These are phyloP conservation scores for Polytrichum commune DNA, from an alignment of 225 moss, liverwort and hornwort genomes.

Conservation along the genomic window DNA sequence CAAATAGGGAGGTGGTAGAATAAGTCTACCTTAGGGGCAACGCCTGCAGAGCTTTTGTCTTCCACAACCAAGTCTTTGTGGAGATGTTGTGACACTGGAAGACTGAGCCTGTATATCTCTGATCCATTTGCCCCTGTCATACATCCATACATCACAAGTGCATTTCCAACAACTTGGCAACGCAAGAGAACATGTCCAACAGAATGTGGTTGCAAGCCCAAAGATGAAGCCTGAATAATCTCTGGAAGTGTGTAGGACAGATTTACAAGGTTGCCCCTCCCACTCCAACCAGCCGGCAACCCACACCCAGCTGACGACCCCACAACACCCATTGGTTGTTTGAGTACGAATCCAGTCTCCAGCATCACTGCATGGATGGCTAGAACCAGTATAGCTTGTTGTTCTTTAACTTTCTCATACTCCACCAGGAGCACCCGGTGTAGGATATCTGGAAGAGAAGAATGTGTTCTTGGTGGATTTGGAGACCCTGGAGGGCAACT, in stretches of 20 bases:
- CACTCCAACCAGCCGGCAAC: conserved; percentile 70
- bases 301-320: conserved; percentile 46
- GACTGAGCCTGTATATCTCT: conserved; percentile 66
- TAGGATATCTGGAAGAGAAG: conserved; percentile 76
- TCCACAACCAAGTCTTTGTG: conserved; percentile 48
- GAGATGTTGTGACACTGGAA: conserved; percentile 59
- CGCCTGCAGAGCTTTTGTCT: conserved; percentile 35
- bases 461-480: conserved; percentile 15
- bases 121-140: conserved; percentile 68
- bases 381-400: conserved; percentile 65
- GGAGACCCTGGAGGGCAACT: conserved; percentile 5
- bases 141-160: conserved; percentile 79
- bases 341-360: conserved; percentile 82
- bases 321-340: conserved; percentile 36
- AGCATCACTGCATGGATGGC: conserved; percentile 95
- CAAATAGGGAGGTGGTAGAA: neutral
- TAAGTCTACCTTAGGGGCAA: neutral
- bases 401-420: conserved; percentile 56
- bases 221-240: conserved; percentile 28
- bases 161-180: conserved; percentile 79
- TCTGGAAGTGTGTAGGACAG: conserved; percentile 80
- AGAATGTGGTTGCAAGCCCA: conserved; percentile 20
- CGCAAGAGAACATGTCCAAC: conserved; percentile 80
- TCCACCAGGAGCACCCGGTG: conserved; percentile 69
- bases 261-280: conserved; percentile 62